Conservation (phyloP, 169 alveolate genomes). For the Perkinsus marinus region DNA sequence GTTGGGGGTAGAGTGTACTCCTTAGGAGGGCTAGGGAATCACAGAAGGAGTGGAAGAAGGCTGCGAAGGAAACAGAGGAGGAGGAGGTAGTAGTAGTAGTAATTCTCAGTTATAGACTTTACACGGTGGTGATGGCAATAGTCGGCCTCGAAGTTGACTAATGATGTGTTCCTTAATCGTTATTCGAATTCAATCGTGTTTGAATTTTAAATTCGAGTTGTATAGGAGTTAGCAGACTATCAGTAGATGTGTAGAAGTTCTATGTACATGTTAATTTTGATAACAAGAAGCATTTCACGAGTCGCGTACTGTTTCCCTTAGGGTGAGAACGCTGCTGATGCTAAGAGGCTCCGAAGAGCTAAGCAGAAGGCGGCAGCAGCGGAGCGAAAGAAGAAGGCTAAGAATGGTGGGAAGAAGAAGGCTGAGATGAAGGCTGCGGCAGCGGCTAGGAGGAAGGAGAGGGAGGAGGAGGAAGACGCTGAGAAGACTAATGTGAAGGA, state of each 20-base stretch:
- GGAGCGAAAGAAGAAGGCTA: not conserved
- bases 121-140: too few relatives aligned
- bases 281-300: too few relatives aligned
- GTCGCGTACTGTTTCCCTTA: not conserved
- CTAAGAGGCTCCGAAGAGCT: not conserved
- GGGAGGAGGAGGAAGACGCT: not conserved
- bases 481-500: not conserved
- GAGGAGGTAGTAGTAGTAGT: not conserved
- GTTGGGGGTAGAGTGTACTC: too few relatives aligned
- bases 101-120: too few relatives aligned
- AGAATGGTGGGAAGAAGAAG: not conserved
- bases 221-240: too few relatives aligned
- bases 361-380: not conserved
- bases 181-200: too few relatives aligned
- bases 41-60: not conserved
- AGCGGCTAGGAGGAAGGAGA: not conserved
- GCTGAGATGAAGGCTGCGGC: not conserved
- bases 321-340: not conserved
- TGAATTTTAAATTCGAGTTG: too few relatives aligned
- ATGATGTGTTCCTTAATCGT: too few relatives aligned
- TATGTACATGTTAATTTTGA: too few relatives aligned
- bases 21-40: not conserved
- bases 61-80: not conserved
- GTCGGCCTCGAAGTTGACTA: too few relatives aligned
- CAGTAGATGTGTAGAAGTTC: too few relatives aligned